Conservation (phyloP, 805 yeast species). For the Kazachstania taianensis region DNA sequence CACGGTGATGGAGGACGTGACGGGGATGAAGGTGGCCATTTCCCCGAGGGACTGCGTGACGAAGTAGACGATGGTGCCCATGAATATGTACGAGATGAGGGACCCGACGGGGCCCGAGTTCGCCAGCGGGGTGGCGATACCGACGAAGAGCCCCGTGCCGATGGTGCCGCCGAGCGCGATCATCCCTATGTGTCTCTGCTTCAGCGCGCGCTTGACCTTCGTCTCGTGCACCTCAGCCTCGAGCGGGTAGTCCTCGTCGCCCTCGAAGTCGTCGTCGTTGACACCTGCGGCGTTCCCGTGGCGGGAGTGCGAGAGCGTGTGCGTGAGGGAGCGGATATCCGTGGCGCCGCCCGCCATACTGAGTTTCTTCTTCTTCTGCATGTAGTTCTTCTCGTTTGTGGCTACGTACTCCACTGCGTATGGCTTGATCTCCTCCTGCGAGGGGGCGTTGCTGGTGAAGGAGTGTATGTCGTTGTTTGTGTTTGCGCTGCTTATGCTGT, state of each 20-base stretch:
- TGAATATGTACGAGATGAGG: constrained; percentile 49
- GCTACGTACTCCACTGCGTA: background rate
- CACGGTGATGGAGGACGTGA: constrained; percentile 50
- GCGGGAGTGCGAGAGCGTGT: constrained; percentile 5
- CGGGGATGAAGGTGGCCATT: constrained; percentile 67
- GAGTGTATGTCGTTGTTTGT: constrained; percentile 4
- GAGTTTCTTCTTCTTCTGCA: background rate
- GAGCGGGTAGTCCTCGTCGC: constrained; percentile 10
- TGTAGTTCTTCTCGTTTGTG: background rate
- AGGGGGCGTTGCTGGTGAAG: constrained; percentile 1
- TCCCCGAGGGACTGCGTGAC: constrained; percentile 63
- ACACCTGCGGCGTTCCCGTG: too few relatives aligned
- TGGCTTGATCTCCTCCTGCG: constrained; percentile 4
- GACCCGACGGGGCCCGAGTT: constrained; percentile 58
- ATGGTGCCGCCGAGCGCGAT: constrained; percentile 67
- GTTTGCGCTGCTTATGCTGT: background rate
- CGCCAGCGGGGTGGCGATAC: constrained; percentile 45
- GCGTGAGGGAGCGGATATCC: constrained; percentile 6
- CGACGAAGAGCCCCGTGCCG: constrained; percentile 61
- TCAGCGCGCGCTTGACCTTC: constrained; percentile 46
- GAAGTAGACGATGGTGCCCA: constrained; percentile 50
- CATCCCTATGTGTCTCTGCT: constrained; percentile 59
- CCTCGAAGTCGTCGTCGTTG: constrained; percentile 12
- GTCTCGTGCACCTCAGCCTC: constrained; percentile 29
- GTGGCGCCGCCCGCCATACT: background rate